Evolutionary conservation across 768 basidiomycete genomes (phyloP).

Genomic region (Favolaschia claudopus): DNA sequence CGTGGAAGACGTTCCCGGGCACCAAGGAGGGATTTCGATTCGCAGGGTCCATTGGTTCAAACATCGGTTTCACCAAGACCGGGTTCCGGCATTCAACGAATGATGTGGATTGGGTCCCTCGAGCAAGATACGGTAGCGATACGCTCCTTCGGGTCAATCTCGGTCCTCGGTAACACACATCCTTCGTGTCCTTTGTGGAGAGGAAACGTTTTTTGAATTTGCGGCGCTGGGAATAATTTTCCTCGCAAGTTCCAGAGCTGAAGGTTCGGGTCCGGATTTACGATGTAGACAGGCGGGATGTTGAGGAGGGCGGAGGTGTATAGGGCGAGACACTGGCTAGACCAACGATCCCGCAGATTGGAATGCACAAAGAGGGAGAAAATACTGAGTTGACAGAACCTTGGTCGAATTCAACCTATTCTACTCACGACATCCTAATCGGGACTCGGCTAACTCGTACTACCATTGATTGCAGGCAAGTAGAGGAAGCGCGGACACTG

Average conservation of each 20-base stretch:
- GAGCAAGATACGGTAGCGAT: conserved; percentile 10
- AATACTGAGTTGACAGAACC: neutral
- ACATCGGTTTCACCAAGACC: conserved; percentile 25
- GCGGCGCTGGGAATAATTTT: conserved; percentile 1
- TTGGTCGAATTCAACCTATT: conserved; percentile 5
- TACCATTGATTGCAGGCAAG: conserved; percentile 9
- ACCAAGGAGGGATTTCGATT: conserved; percentile 17
- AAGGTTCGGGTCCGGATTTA: conserved; percentile 1
- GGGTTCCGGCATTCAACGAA: conserved; percentile 15
- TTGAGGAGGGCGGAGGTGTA: too few relatives aligned
- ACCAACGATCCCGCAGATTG: neutral
- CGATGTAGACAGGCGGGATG: neutral
- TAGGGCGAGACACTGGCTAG: too few relatives aligned
- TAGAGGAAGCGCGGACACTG: neutral
- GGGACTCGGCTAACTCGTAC: conserved; percentile 20
- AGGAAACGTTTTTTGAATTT: neutral
- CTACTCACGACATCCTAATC: conserved; percentile 15
- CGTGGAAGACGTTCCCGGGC: conserved; percentile 11
- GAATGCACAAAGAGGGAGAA: neutral
- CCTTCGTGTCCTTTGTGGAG: conserved; percentile 9
- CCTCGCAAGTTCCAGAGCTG: neutral
- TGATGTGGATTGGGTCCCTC: neutral
- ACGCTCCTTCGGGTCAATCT: conserved; percentile 15
- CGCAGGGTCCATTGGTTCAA: conserved; percentile 13
- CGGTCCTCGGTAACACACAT: conserved; percentile 18